phyloP scores from a whole-genome alignment of 805 yeast genomes.

The Naumovozyma castellii region DNA sequence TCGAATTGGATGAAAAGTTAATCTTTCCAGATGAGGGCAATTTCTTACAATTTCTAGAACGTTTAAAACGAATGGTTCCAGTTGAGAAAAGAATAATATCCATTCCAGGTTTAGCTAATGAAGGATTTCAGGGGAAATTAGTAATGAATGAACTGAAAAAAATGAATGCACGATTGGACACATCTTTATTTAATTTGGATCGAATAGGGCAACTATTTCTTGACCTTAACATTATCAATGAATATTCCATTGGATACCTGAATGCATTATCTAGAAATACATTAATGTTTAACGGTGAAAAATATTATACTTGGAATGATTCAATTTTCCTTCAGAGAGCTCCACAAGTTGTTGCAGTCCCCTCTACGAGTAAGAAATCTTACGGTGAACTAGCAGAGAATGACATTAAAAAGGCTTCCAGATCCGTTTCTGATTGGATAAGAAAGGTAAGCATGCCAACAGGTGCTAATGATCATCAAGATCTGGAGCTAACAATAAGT shows the following conservation, averaged over 20 bases:
- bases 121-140: slow-evolving; percentile 21
- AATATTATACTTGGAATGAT: slow-evolving; percentile 10
- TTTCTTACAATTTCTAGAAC: slow-evolving; percentile 8
- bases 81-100: slow-evolving; percentile 22
- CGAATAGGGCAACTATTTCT: slow-evolving; percentile 28
- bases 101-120: slow-evolving; percentile 14
- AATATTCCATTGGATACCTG: slow-evolving; percentile 3
- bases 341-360: no score
- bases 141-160: slow-evolving; percentile 20
- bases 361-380: slow-evolving; percentile 6
- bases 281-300: slow-evolving; percentile 5
- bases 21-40: slow-evolving; percentile 10
- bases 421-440: slow-evolving; percentile 7
- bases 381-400: slow-evolving; percentile 15
- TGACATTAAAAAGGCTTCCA: not conserved
- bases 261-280: not conserved
- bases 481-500: slow-evolving; percentile 7
- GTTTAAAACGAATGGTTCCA: slow-evolving; percentile 13
- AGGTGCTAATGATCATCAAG: slow-evolving; percentile 3
- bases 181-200: slow-evolving; percentile 25
- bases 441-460: slow-evolving; percentile 6
- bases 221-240: slow-evolving; percentile 15
- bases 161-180: slow-evolving; percentile 17
- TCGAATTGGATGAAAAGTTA: slow-evolving; percentile 11
- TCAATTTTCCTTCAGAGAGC: slow-evolving; percentile 2